Evolutionary conservation across 257 asterid species (phyloP).

Genomic region (Henckelia pumila): DNA sequence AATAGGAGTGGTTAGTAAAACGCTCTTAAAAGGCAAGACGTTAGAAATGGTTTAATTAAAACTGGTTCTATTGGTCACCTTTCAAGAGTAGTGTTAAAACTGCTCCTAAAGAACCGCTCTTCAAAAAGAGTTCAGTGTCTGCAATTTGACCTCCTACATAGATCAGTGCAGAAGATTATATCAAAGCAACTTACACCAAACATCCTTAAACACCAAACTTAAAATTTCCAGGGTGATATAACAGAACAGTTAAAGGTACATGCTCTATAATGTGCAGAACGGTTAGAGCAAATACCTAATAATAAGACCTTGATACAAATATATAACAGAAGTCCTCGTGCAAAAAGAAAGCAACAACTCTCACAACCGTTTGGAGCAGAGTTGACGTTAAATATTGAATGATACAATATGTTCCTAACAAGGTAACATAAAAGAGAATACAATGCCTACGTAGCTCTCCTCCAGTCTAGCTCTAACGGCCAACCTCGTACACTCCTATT

Average conservation of each 20-base stretch:
- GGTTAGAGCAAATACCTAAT: background rate
- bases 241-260: background rate
- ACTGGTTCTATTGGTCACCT: too few relatives aligned
- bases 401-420: background rate
- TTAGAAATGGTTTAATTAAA: too few relatives aligned
- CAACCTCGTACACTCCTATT: background rate
- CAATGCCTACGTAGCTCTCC: background rate
- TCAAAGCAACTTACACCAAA: conserved; percentile 5
- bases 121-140: conserved; percentile 39
- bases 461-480: background rate
- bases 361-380: background rate
- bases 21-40: too few relatives aligned
- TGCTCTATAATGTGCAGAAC: background rate
- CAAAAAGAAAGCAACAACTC: background rate
- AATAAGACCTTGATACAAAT: background rate
- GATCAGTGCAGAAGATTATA: conserved; percentile 39
- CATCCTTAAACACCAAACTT: background rate
- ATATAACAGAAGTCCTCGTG: background rate
- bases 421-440: background rate
- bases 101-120: too few relatives aligned
- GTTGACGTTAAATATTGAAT: background rate
- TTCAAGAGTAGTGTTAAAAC: too few relatives aligned
- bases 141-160: conserved; percentile 44
- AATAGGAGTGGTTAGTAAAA: too few relatives aligned
- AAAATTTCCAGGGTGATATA: background rate